A percentile compares a stretch with the other conserved stretches of the same genome.
phyloP scores from a whole-genome alignment of 495 filamentous ascomycete species.

The Peziza echinospora region DNA sequence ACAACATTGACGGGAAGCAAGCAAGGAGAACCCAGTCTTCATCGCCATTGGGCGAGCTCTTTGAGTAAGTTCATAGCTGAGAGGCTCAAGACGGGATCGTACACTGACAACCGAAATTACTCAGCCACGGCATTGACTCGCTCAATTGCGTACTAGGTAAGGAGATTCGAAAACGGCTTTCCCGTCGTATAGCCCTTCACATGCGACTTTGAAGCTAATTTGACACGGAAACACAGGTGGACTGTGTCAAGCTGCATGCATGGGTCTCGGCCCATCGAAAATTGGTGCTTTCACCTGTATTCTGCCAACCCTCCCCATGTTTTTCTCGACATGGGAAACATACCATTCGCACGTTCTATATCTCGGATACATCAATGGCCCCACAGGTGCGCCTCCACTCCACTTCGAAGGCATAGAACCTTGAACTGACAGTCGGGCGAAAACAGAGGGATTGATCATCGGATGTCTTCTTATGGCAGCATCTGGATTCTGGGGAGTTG shows the following conservation, averaged over 20 bases:
- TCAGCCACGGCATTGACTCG: slow-evolving; percentile 88
- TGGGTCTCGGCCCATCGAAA: slow-evolving; percentile 65
- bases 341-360: slow-evolving; percentile 97
- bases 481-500: slow-evolving; percentile 69
- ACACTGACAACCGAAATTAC: slow-evolving; percentile 1
- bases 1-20: slow-evolving; percentile 97
- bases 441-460: slow-evolving; percentile 68
- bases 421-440: slow-evolving; percentile 1
- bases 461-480: slow-evolving; percentile 66
- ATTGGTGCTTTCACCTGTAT: slow-evolving; percentile 80
- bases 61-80: slow-evolving; percentile 40
- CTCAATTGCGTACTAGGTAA: slow-evolving; percentile 67
- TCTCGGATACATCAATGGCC: slow-evolving; percentile 90
- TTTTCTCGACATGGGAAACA: slow-evolving; percentile 98
- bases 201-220: background rate
- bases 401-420: background rate
- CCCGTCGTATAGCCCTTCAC: background rate
- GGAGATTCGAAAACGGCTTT: background rate
- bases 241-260: slow-evolving; percentile 68
- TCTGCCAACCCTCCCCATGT: slow-evolving; percentile 86
- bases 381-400: slow-evolving; percentile 33
- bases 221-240: slow-evolving; percentile 31
- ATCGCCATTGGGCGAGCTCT: slow-evolving; percentile 81
- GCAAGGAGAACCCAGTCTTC: slow-evolving; percentile 86
- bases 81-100: slow-evolving; percentile 20